Evolutionary conservation across 2,329 filamentous ascomycete species (phyloP), one percentile per base, ranked within the genome.

Genomic region (Paraconiothyrium sp.): DNA sequence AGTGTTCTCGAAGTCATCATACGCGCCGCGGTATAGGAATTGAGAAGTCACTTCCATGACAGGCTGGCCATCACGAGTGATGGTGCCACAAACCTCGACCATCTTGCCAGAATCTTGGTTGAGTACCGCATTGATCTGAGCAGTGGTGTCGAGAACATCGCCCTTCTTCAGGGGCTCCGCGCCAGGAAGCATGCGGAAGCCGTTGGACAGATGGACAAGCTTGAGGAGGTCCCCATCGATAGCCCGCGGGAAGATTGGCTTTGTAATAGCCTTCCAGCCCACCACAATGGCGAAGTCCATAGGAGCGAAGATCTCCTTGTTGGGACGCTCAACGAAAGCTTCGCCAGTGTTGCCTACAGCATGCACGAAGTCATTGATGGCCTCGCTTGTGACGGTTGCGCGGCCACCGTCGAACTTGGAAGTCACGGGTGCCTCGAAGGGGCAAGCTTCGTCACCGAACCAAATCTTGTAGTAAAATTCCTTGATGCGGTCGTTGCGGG

Each of bases 231-330:
- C 95, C 67, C 96, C 95, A 71, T 99, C 95, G 72, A 99, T 98
- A 64, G 89, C 92, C 70, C 93, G 90, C 67, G 95, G 95, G 86
- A 99, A 99, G 80, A 99, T 99, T 14, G 95, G 95, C 86, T 98
- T 98, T 11, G 94, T 99, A 75, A 99, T 99, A 47, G 95, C 95
- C 83, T 99, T 98, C 94, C 94, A 97, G 65, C 94, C 94, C 54
- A 96, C 91, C n/a, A 97, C 94, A 68, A 97, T 97, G 68, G 94
- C 94, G 74, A 97, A 99, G 80, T 99, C 95, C 95, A 99, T 99
- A 35, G 96, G 95, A 8, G 95, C 95, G 71, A 91, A 94, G 67
- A 97, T 92, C 65, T 92, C 90, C 84, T 98, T 98, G 69, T 93
- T 94, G 48, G 94, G 94, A 51, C 94, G 89, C 74, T 98, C 94